Evolutionary conservation across 208 protist species (phyloP), one percentile per base, ranked within the genome.

Genomic region (Trypanosoma cruzi): DNA sequence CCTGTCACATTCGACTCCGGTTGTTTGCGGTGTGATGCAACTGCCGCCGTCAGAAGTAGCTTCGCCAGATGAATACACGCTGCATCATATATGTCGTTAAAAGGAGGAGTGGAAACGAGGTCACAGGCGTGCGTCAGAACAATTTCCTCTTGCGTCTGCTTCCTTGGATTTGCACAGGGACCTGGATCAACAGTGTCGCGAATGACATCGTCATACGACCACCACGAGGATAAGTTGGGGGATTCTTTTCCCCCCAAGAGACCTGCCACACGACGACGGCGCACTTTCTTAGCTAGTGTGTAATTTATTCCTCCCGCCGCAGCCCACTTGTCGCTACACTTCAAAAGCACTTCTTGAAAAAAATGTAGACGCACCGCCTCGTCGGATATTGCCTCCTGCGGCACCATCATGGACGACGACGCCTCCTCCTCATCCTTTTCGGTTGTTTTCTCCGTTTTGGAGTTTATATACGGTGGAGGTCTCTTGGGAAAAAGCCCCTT

Each of bases 51-150:
- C 5, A 49, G 14, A 20, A 52, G 36, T 7, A 63, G 24, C 16
- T 54, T 34, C 4, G 62, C 53, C 10, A 73, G 24, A 26, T 32
- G n/a, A 44, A 64, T 49, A 50, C 71, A 77, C 20, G n/a, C 8
- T 8, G 22, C 32, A 34, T 63, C 59, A 29, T 31, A n/a, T 24
- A 20, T 4, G 20, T 22, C 34, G 40, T 77, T 50, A 44, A 77
- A 77, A 20, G 71, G 71, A 29, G 74, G 52, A 42, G 14, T 46
- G 20, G 74, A 65, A 16, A 36, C 4, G 56, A 67, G 66, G 42
- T 66, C 74, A 29, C 44, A 48, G 22, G 13, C 26, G 3, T 55
- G 40, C 36, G 28, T 24, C 20, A 66, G 8, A 3, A 40, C n/a
- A 44, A 6, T 22, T 18, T 5, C 44, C 22, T 66, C 31, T 24